These are phyloP conservation scores for Pichia pseudocactophila DNA, from an alignment of 805 yeast species.

Conservation along the genomic window DNA sequence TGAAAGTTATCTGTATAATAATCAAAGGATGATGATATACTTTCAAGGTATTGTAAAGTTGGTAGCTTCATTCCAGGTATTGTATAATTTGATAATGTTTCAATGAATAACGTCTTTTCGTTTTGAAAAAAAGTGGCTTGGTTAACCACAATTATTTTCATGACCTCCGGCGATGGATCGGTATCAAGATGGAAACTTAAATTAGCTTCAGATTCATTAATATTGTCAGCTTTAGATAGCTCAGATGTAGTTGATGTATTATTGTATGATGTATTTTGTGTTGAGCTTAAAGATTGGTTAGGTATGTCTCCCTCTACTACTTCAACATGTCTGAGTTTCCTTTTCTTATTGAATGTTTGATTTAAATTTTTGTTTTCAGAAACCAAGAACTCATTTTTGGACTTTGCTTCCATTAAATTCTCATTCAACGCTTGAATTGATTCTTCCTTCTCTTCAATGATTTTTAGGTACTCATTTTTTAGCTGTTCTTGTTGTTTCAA, in stretches of 20 bases:
- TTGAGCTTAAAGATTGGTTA: constrained; percentile 1
- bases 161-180: not conserved
- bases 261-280: constrained; percentile 3
- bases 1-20: constrained; percentile 20
- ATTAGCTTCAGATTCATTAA: not conserved
- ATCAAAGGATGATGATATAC: constrained; percentile 25
- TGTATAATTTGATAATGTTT: constrained; percentile 25
- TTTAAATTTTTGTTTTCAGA: constrained; percentile 36
- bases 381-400: constrained; percentile 46
- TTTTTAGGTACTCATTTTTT: constrained; percentile 20
- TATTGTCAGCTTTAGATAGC: not conserved
- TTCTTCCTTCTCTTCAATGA: constrained; percentile 17
- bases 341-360: constrained; percentile 17
- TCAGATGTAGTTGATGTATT: not conserved
- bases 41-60: constrained; percentile 28
- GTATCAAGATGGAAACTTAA: not conserved
- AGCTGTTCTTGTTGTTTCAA: constrained; percentile 32
- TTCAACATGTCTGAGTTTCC: constrained; percentile 14
- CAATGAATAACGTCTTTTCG: constrained; percentile 34
- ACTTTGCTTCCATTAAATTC: constrained; percentile 36
- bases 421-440: constrained; percentile 22
- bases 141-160: constrained; percentile 20
- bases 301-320: not conserved
- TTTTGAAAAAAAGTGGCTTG: constrained; percentile 27
- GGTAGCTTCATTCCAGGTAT: constrained; percentile 29